phyloP scores from a whole-genome alignment of 2,329 filamentous ascomycete genomes.

The Epichloe glyceriae region DNA sequence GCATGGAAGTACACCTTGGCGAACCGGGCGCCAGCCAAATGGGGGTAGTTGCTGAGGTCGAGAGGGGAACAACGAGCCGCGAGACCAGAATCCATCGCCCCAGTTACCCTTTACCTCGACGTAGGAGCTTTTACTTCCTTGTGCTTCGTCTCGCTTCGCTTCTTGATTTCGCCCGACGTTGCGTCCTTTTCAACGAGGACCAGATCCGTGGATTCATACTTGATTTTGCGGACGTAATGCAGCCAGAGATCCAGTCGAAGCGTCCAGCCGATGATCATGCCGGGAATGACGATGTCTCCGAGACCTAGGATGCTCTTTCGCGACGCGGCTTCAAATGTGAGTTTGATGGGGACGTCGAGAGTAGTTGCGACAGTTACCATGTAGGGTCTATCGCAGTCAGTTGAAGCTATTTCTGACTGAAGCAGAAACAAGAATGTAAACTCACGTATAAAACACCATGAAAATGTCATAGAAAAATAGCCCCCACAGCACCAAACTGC shows the following conservation, averaged over 20 bases:
- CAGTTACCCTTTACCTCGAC: slow-evolving; percentile 56
- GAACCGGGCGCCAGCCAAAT: slow-evolving; percentile 41
- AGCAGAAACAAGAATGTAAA: slow-evolving; percentile 8
- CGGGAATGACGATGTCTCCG: slow-evolving; percentile 87
- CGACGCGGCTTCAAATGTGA: slow-evolving; percentile 59
- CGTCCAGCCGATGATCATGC: slow-evolving; percentile 77
- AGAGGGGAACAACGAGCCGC: slow-evolving; percentile 15
- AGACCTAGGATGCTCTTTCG: slow-evolving; percentile 73
- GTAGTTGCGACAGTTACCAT: slow-evolving; percentile 83
- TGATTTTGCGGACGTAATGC: slow-evolving; percentile 60
- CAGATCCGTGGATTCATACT: slow-evolving; percentile 25
- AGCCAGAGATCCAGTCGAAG: slow-evolving; percentile 85
- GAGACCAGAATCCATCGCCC: slow-evolving; percentile 75
- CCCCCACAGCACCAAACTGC: slow-evolving; percentile 60
- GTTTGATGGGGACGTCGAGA: slow-evolving; percentile 84
- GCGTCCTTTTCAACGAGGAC: slow-evolving; percentile 21
- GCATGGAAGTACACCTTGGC: slow-evolving; percentile 78
- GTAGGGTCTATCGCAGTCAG: slow-evolving; percentile 42
- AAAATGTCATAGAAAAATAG: slow-evolving; percentile 94
- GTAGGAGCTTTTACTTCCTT: slow-evolving; percentile 39
- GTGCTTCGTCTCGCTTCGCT: slow-evolving; percentile 26
- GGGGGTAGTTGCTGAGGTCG: slow-evolving; percentile 15
- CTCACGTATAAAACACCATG: slow-evolving; percentile 74
- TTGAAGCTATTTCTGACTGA: not conserved
- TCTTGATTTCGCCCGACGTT: slow-evolving; percentile 20